Evolutionary conservation across 352 stramenopile genomes (phyloP).

Genomic region (Phytophthora pluvialis): DNA sequence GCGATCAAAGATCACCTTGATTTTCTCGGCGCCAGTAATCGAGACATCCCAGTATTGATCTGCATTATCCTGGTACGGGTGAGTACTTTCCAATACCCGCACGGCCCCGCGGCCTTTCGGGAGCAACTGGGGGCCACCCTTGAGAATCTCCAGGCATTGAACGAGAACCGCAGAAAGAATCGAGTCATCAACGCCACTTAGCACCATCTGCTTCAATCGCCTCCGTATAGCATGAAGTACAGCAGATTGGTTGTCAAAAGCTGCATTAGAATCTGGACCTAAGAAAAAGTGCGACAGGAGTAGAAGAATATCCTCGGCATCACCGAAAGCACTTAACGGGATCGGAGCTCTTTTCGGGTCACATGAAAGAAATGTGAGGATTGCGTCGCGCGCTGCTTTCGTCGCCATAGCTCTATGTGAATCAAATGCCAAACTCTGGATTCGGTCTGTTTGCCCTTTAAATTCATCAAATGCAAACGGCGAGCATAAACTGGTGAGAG

Average conservation of each 20-base stretch:
- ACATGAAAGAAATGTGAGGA: slow-evolving; percentile 47
- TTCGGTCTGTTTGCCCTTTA: slow-evolving; percentile 62
- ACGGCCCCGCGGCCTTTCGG: slow-evolving; percentile 53
- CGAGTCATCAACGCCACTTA: slow-evolving; percentile 27
- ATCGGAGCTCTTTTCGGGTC: slow-evolving; percentile 14
- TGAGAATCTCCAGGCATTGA: slow-evolving; percentile 49
- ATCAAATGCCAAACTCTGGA: slow-evolving; percentile 72
- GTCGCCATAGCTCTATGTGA: slow-evolving; percentile 63
- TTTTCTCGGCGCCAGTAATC: slow-evolving; percentile 69
- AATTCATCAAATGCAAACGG: slow-evolving; percentile 70
- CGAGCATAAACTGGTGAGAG: slow-evolving; percentile 61
- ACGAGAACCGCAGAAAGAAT: slow-evolving; percentile 29
- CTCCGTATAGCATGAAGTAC: slow-evolving; percentile 35
- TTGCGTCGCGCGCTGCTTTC: slow-evolving; percentile 56
- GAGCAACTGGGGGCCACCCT: slow-evolving; percentile 27
- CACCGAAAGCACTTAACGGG: slow-evolving; percentile 44
- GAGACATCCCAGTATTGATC: slow-evolving; percentile 75
- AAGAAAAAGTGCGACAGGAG: slow-evolving; percentile 54
- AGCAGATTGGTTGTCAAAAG: slow-evolving; percentile 31
- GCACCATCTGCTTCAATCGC: slow-evolving; percentile 30
- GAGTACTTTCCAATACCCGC: slow-evolving; percentile 66
- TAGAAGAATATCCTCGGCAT: slow-evolving; percentile 45
- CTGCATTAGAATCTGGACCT: slow-evolving; percentile 20
- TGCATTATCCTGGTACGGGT: slow-evolving; percentile 75
- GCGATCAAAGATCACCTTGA: slow-evolving; percentile 76